A percentile compares a stretch with the other conserved stretches of the same genome.
Conservation (phyloP, 1,284 basidiomycete genomes). For the Puccinia polysora region DNA sequence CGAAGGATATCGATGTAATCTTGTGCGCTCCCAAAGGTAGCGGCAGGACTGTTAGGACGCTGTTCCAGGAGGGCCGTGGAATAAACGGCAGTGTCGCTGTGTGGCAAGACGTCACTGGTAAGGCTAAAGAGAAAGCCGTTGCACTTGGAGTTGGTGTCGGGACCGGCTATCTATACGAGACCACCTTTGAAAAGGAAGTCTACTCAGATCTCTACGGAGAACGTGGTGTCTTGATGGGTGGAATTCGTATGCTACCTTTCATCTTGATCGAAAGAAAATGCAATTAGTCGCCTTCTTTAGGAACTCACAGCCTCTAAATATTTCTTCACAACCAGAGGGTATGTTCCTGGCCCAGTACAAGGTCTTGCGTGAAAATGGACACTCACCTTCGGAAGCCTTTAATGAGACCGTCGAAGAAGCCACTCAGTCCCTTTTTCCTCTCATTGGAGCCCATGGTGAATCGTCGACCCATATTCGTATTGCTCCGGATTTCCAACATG, state of each 20-base stretch:
- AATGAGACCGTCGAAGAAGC: constrained; percentile 99
- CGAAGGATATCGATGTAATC: constrained; percentile 93
- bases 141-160: constrained; percentile 93
- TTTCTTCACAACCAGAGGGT: constrained; percentile 68
- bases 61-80: constrained; percentile 98
- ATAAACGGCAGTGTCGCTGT: constrained; percentile 72
- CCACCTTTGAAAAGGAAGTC: constrained; percentile 98
- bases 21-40: constrained; percentile 99
- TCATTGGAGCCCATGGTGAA: constrained; percentile 82
- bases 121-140: constrained; percentile 94
- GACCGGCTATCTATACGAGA: constrained; percentile 96
- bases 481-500: neutral
- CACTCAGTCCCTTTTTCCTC: constrained; percentile 93
- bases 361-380: constrained; percentile 96
- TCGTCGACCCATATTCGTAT: neutral
- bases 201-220: constrained; percentile 99
- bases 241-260: constrained; percentile 67
- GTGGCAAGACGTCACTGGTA: constrained; percentile 81
- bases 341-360: constrained; percentile 99
- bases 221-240: constrained; percentile 99
- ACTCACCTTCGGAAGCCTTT: constrained; percentile 96
- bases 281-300: too few species aligned
- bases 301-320: constrained; percentile 24
- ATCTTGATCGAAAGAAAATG: neutral
- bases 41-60: constrained; percentile 94